phyloP scores from a whole-genome alignment of 768 basidiomycete genomes.

The Rhodocollybia butyracea region DNA sequence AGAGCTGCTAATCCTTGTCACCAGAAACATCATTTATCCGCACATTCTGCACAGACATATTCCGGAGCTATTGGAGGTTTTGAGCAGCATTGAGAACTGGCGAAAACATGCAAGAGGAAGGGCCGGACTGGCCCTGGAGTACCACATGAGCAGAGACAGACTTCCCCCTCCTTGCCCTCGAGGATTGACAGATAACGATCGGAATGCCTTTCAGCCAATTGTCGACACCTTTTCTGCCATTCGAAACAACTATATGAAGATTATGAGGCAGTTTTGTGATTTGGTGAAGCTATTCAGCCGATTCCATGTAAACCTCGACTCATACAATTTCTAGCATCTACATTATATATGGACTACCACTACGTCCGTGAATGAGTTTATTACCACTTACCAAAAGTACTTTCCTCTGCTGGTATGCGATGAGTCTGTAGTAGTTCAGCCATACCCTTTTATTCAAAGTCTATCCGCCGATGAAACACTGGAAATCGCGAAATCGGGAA shows the following conservation, averaged over 20 bases:
- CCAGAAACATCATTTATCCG: conserved; percentile 6
- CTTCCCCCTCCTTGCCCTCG: background rate
- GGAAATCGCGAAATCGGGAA: background rate
- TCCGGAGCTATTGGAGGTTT: conserved; percentile 2
- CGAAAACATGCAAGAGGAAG: background rate
- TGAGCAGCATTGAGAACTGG: conserved; percentile 1
- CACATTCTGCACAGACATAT: background rate
- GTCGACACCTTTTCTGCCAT: background rate
- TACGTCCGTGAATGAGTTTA: background rate
- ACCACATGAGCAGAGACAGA: background rate
- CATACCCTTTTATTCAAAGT: background rate
- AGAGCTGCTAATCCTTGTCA: background rate
- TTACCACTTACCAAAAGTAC: background rate
- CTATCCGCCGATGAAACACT: background rate
- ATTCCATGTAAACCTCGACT: too few relatives aligned
- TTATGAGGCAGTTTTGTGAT: background rate
- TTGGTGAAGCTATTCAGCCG: background rate
- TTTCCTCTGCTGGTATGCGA: too few relatives aligned
- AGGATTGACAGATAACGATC: background rate
- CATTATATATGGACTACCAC: background rate
- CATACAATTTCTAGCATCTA: background rate
- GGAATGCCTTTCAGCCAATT: background rate
- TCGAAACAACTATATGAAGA: background rate
- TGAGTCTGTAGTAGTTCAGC: background rate
- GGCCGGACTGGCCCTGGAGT: background rate